phyloP scores from a whole-genome alignment of 73 alveolate species.

The Tetrahymena thermophila region DNA sequence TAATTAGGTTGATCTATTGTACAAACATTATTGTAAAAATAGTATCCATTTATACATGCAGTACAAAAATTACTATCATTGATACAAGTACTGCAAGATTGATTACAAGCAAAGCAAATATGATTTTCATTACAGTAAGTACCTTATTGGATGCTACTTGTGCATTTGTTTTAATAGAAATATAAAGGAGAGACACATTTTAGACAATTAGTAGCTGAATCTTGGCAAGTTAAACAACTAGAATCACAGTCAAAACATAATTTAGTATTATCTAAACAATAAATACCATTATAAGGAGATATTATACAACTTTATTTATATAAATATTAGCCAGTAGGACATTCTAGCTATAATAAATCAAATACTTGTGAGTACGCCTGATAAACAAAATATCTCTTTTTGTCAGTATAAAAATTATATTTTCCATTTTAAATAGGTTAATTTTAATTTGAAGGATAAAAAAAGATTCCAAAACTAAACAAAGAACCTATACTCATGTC shows the following conservation, averaged over 20 bases:
- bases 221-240: neutral
- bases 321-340: neutral
- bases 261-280: neutral
- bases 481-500: neutral
- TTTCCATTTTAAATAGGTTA: neutral
- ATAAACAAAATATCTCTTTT: neutral
- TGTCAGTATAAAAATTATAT: neutral
- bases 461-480: neutral
- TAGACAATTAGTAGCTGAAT: neutral
- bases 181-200: neutral
- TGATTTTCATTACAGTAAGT: neutral
- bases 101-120: neutral
- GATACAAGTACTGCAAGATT: neutral
- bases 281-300: neutral
- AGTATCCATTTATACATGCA: neutral
- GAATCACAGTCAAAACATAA: neutral
- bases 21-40: neutral
- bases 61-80: neutral
- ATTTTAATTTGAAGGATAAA: neutral
- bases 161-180: neutral
- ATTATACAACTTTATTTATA: neutral
- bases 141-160: neutral
- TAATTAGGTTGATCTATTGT: neutral
- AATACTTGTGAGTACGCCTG: neutral
- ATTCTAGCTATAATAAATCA: neutral